Evolutionary conservation across 2,329 filamentous ascomycete species (phyloP).

Genomic region (Emericellopsis cladophorae): DNA sequence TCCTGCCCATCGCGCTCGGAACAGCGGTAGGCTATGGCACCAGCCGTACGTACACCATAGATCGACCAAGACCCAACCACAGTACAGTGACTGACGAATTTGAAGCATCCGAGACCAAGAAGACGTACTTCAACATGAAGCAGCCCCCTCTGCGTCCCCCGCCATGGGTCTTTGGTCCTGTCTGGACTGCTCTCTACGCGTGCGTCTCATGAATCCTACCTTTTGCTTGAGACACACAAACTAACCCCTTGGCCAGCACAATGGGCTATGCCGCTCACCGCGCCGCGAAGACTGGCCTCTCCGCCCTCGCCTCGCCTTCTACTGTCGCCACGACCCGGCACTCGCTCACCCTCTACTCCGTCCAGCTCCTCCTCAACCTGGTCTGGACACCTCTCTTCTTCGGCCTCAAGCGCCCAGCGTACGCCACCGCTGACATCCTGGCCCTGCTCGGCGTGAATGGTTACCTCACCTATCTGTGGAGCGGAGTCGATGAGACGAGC

Average conservation of each 20-base stretch:
- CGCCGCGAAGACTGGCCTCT: constrained; percentile 51
- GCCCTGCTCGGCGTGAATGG: constrained; percentile 58
- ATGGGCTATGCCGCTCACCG: constrained; percentile 89
- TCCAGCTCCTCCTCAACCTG: constrained; percentile 77
- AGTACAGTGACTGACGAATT: background rate
- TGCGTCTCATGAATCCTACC: constrained; percentile 7
- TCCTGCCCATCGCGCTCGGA: constrained; percentile 64
- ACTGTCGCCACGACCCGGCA: constrained; percentile 48
- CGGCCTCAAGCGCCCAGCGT: constrained; percentile 55
- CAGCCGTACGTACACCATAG: constrained; percentile 30
- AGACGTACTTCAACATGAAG: constrained; percentile 51
- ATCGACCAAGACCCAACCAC: background rate
- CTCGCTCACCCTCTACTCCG: constrained; percentile 69
- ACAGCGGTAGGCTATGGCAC: constrained; percentile 60
- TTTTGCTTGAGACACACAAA: background rate
- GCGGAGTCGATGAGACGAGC: constrained; percentile 57
- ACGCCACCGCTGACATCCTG: constrained; percentile 64
- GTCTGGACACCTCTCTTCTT: constrained; percentile 94
- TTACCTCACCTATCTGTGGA: constrained; percentile 68
- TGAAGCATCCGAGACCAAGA: constrained; percentile 32
- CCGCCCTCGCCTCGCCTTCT: constrained; percentile 37
- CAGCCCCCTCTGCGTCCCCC: constrained; percentile 55
- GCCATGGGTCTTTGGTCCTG: constrained; percentile 48
- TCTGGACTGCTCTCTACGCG: constrained; percentile 56
- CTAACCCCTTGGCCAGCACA: constrained; percentile 19